These are phyloP conservation scores for Fomitopsis pinicola DNA, from an alignment of 1,284 basidiomycete genomes.

Conservation along the genomic window DNA sequence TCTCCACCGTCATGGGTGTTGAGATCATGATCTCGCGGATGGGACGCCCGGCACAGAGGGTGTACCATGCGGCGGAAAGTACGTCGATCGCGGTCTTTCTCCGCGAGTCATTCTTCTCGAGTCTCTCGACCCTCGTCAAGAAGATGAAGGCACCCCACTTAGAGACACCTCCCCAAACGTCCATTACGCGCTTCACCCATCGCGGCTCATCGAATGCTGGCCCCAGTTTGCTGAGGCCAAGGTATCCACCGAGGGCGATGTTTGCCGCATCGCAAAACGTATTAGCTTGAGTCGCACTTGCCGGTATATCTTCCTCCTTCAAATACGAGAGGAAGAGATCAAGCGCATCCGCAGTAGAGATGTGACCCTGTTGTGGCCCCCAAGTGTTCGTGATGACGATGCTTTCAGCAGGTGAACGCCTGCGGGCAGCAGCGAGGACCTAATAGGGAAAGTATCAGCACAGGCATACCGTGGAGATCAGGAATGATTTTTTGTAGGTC, in stretches of 20 bases:
- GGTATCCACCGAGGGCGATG: conserved; percentile 28
- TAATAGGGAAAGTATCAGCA: neutral
- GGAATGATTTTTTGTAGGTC: too few relatives aligned
- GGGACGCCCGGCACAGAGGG: conserved; percentile 24
- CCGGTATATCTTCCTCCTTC: conserved; percentile 7
- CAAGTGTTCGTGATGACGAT: neutral
- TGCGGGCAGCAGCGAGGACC: conserved; percentile 12
- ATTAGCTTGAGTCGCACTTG: neutral
- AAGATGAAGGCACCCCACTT: conserved; percentile 35
- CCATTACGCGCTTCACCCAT: conserved; percentile 17
- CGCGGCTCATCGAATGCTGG: conserved; percentile 20
- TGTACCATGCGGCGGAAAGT: conserved; percentile 27
- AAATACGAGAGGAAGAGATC: conserved; percentile 12
- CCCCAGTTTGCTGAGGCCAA: conserved; percentile 31
- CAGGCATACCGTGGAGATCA: too few relatives aligned
- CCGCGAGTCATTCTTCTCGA: conserved; percentile 9
- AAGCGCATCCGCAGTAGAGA: conserved; percentile 1
- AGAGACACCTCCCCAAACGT: conserved; percentile 32
- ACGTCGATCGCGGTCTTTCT: conserved; percentile 25
- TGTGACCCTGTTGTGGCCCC: neutral
- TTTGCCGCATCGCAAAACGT: conserved; percentile 13
- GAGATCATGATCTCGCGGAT: conserved; percentile 26
- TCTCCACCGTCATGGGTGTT: conserved; percentile 29
- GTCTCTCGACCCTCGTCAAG: conserved; percentile 20
- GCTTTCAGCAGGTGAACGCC: neutral